phyloP scores from a whole-genome alignment of 2,329 filamentous ascomycete genomes.

The Stemphylium lycopersici region DNA sequence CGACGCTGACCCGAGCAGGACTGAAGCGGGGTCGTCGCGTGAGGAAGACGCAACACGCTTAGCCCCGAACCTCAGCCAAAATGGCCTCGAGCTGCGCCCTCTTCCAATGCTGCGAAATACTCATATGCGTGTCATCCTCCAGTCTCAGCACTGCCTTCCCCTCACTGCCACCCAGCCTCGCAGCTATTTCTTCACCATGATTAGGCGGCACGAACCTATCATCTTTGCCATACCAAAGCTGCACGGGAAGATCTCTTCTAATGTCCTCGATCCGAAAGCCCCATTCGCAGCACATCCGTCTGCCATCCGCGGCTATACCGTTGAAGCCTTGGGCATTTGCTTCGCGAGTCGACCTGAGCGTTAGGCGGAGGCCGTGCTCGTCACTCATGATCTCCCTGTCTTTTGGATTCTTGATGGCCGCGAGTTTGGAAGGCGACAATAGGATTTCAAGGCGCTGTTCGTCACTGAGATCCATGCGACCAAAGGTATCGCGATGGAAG shows the following conservation, averaged over 20 bases:
- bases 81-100: conserved; percentile 25
- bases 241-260: conserved; percentile 42
- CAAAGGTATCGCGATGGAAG: conserved; percentile 25
- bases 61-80: conserved; percentile 6
- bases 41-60: neutral
- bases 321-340: conserved; percentile 41
- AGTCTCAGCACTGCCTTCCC: conserved; percentile 36
- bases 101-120: conserved; percentile 21
- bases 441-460: conserved; percentile 28
- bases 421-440: neutral
- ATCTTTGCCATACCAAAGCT: conserved; percentile 37
- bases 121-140: conserved; percentile 46
- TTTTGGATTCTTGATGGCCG: conserved; percentile 18
- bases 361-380: conserved; percentile 27
- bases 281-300: conserved; percentile 32
- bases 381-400: conserved; percentile 32
- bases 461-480: conserved; percentile 43
- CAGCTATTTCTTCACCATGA: conserved; percentile 43
- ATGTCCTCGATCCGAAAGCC: conserved; percentile 48
- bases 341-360: conserved; percentile 29
- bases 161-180: conserved; percentile 30
- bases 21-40: too few species aligned
- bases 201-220: conserved; percentile 44
- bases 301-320: conserved; percentile 39
- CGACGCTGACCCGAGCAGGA: too few species aligned